Evolutionary conservation across 768 basidiomycete genomes (phyloP), one percentile per base, ranked within the genome.

Genomic region (Daedaleopsis nitida): DNA sequence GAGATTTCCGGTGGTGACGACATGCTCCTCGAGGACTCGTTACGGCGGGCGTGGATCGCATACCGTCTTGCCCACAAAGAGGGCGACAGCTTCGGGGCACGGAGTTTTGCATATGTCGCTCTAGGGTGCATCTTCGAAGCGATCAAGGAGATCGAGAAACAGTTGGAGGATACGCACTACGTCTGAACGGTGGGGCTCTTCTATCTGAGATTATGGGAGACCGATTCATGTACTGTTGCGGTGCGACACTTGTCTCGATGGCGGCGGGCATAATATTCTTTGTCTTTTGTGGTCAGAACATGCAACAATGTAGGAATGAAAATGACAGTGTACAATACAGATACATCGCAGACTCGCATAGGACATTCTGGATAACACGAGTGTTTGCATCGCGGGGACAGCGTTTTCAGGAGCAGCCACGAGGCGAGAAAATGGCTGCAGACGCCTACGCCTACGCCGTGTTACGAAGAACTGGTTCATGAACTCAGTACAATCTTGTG

Each of bases 61-160:
- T 89, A 83, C 80, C 68, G 78, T 57, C 63, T 86, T 13, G 77
- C 82, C 0, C 65, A 74, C 5, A 61, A 73, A 2, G 49, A 73
- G 52, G 67, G 70, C 17, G 69, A 73, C 11, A 61, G 65, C 12
- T 88, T 87, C 63, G 87, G 86, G 0, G 84, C 83, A 24, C 77
- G 80, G 55, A 86, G 83, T 68, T 89, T 87, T 69, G 79, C 81
- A 21, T 88, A 83, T 82, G 67, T 89, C 24, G 79, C 83, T 6
- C 72, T 89, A 37, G 81, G 83, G 1, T 76, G 77, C 8, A 75
- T 86, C 43, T 88, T 88, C 61, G 86, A 87, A 19, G 69, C 71
- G 2, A 72, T 80, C 39, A 75, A 67, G 63, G 75, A 78, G 43
- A 77, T 84, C 51, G 81, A 84, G 51, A 75, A 77, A 39, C 47